phyloP scores from a whole-genome alignment of 2,329 filamentous ascomycete genomes.

The Elsinoe ampelina region DNA sequence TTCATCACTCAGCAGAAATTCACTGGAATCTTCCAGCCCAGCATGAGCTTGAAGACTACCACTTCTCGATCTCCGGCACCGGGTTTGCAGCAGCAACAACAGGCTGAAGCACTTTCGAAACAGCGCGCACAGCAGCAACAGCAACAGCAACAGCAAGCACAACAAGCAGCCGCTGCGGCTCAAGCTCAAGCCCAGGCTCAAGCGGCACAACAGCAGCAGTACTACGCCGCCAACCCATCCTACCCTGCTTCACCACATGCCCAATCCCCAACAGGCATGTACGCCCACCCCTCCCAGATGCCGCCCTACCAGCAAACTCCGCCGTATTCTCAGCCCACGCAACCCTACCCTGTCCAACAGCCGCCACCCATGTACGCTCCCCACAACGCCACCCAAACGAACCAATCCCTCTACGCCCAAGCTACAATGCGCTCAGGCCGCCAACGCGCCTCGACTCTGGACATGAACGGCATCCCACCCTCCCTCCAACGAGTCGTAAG shows the following conservation, averaged over 20 bases:
- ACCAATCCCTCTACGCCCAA: conserved; percentile 66
- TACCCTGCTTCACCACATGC: conserved; percentile 33
- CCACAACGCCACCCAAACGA: conserved; percentile 37
- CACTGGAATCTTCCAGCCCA: conserved; percentile 89
- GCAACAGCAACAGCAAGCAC: conserved; percentile 42
- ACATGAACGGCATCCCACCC: conserved; percentile 77
- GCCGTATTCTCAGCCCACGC: conserved; percentile 52
- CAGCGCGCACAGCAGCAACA: conserved; percentile 58
- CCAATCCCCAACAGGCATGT: conserved; percentile 47
- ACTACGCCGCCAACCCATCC: conserved; percentile 33
- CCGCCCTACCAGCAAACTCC: conserved; percentile 54
- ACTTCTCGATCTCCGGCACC: conserved; percentile 83
- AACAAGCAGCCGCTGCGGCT: conserved; percentile 24
- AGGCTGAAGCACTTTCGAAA: conserved; percentile 88
- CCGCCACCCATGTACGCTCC: conserved; percentile 29
- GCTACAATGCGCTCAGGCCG: conserved; percentile 67
- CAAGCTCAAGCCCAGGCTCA: conserved; percentile 40
- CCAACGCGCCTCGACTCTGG: conserved; percentile 91
- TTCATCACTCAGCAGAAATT: conserved; percentile 99
- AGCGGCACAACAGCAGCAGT: conserved; percentile 39
- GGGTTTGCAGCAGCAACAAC: conserved; percentile 89
- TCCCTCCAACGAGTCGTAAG: conserved; percentile 91
- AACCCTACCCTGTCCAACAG: conserved; percentile 40
- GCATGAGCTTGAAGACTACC: conserved; percentile 89
- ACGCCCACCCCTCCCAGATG: conserved; percentile 62